Evolutionary conservation across 441 rosid genomes (phyloP).

Genomic region (Daphne laureola): DNA sequence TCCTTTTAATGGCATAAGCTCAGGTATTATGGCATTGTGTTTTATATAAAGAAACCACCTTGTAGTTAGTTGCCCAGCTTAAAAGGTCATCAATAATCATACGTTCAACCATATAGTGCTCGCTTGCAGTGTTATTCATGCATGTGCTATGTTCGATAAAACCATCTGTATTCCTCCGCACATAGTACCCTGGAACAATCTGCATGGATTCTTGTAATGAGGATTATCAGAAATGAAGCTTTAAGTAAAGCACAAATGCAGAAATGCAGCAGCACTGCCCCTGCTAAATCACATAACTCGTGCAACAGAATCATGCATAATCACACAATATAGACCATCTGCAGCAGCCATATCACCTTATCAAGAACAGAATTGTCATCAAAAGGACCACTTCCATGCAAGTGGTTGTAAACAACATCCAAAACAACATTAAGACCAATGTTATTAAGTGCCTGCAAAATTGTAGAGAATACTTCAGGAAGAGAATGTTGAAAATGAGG

Average conservation of each 20-base stretch:
- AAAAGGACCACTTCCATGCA: slow-evolving; percentile 82
- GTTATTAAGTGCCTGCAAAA: slow-evolving; percentile 54
- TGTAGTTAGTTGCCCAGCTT: slow-evolving; percentile 79
- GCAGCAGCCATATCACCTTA: slow-evolving; percentile 45
- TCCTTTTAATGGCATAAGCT: background rate
- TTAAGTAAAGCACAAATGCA: background rate
- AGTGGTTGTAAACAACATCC: slow-evolving; percentile 96
- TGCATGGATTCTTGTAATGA: slow-evolving; percentile 23
- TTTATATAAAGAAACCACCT: slow-evolving; percentile 42
- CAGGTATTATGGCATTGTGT: background rate
- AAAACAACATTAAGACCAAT: slow-evolving; percentile 71
- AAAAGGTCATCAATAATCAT: slow-evolving; percentile 82
- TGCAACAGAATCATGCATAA: slow-evolving; percentile 4
- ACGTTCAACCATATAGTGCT: slow-evolving; percentile 95
- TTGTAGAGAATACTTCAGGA: background rate
- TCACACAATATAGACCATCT: slow-evolving; percentile 3
- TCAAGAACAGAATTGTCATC: slow-evolving; percentile 83
- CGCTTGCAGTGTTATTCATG: slow-evolving; percentile 91
- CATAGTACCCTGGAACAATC: slow-evolving; percentile 98
- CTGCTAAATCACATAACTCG: slow-evolving; percentile 2
- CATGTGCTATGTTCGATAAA: slow-evolving; percentile 84
- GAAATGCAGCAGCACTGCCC: background rate
- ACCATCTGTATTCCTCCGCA: slow-evolving; percentile 85
- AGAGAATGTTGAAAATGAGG: slow-evolving; percentile 1
- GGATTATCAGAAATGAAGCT: slow-evolving; percentile 4